phyloP scores from a whole-genome alignment of 139 green algal genomes.

The Chara braunii region DNA sequence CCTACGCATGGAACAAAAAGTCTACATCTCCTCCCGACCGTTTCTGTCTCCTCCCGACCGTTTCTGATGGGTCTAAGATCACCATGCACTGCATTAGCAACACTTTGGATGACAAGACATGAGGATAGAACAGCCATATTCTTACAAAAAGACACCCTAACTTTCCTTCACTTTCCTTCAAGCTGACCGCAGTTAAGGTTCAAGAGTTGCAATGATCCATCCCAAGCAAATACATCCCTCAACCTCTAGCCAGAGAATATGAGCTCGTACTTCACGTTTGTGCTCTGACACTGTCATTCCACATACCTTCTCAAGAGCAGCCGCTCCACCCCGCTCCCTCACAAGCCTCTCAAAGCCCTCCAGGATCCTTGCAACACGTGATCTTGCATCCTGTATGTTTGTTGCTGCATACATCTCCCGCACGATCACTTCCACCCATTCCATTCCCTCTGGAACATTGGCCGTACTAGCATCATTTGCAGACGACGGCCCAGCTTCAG shows the following conservation, averaged over 20 bases:
- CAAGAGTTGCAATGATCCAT: background rate
- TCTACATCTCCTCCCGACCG: too few species aligned
- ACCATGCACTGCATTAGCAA: too few species aligned
- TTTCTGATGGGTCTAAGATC: too few species aligned
- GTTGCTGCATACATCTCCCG: slow-evolving; percentile 27
- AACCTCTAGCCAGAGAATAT: background rate
- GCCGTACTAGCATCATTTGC: too few species aligned
- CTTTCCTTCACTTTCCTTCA: background rate
- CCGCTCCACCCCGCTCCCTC: background rate
- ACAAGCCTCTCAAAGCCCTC: slow-evolving; percentile 34
- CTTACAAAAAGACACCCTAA: background rate
- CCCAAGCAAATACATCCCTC: background rate
- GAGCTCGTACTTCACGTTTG: too few species aligned
- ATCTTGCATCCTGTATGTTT: slow-evolving; percentile 35
- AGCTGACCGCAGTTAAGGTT: too few species aligned
- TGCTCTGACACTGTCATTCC: too few species aligned
- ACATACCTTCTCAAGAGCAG: too few species aligned
- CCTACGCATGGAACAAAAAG: too few species aligned
- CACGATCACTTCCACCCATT: slow-evolving; percentile 43
- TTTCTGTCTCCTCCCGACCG: too few species aligned
- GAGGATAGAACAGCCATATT: background rate
- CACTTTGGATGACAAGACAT: background rate
- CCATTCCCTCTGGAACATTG: slow-evolving; percentile 5
- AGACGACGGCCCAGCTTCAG: too few species aligned
- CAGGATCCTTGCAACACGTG: slow-evolving; percentile 18